Evolutionary conservation across 768 basidiomycete species (phyloP).

Genomic region (Collybiopsis luxurians): DNA sequence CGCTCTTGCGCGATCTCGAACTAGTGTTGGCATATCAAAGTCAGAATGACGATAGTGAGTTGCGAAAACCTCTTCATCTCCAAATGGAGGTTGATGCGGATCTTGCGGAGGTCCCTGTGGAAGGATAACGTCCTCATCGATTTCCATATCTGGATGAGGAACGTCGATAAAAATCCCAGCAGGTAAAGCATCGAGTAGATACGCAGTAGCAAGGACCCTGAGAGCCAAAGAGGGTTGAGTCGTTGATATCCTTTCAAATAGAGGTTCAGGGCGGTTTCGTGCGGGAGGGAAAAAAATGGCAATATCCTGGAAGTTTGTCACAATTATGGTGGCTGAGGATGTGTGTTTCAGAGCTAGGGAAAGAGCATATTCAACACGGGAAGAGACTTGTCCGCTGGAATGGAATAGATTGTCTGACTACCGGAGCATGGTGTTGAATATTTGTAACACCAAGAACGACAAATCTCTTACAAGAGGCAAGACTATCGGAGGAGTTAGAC

Average conservation of each 20-base stretch:
- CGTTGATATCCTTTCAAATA: slow-evolving; percentile 11
- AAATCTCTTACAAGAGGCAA: no score
- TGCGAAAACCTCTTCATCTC: slow-evolving; percentile 20
- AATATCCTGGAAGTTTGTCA: neutral
- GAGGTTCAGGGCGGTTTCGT: neutral
- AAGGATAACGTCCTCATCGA: neutral
- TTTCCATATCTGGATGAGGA: neutral
- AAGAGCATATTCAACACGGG: slow-evolving; percentile 2
- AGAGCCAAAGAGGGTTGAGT: slow-evolving; percentile 13
- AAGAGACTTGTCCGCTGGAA: neutral
- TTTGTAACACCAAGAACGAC: no score
- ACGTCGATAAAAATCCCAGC: neutral
- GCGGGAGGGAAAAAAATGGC: neutral
- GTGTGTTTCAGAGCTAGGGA: slow-evolving; percentile 4
- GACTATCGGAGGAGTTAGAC: no score
- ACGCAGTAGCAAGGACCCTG: slow-evolving; percentile 13
- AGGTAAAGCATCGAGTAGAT: slow-evolving; percentile 2
- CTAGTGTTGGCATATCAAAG: slow-evolving; percentile 21
- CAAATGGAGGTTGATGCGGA: slow-evolving; percentile 6
- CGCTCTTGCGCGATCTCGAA: slow-evolving; percentile 18
- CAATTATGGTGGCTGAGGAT: neutral
- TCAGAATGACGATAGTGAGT: slow-evolving; percentile 20
- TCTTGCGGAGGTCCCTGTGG: neutral
- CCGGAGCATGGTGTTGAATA: no score
- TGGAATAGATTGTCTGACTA: no score